These are phyloP conservation scores for Liquidambar formosana DNA, from an alignment of 164 flowering plant genomes.

Conservation along the genomic window DNA sequence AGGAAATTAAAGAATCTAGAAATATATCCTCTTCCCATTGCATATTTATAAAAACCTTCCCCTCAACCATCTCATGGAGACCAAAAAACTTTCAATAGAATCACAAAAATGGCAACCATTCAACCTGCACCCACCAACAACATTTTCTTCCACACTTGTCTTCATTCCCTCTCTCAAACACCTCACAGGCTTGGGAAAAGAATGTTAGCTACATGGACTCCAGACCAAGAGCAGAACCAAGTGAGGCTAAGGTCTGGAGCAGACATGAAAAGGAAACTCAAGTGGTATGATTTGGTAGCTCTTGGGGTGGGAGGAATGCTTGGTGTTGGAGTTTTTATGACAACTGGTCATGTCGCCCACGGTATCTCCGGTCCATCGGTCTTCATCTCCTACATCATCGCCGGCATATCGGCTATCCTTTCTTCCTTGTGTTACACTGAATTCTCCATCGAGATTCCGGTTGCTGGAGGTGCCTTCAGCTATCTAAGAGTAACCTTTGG, in stretches of 20 bases:
- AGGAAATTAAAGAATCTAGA: conserved; percentile 17
- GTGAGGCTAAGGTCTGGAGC: conserved; percentile 79
- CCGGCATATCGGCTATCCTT: conserved; percentile 85
- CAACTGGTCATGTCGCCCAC: conserved; percentile 71
- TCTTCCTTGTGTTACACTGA: conserved; percentile 95
- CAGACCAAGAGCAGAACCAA: conserved; percentile 73
- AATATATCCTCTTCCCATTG: conserved; percentile 11
- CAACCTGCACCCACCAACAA: conserved; percentile 17
- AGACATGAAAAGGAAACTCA: conserved; percentile 80
- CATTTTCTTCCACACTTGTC: conserved; percentile 29
- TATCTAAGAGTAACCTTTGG: conserved; percentile 88
- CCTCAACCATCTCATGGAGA: conserved; percentile 20
- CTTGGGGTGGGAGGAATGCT: conserved; percentile 96
- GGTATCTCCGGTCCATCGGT: conserved; percentile 76
- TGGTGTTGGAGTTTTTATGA: conserved; percentile 92
- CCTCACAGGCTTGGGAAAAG: conserved; percentile 67
- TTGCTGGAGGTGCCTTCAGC: conserved; percentile 97
- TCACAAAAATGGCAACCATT: conserved; percentile 30
- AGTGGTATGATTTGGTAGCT: conserved; percentile 76
- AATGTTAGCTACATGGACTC: conserved; percentile 75
- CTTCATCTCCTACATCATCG: conserved; percentile 70
- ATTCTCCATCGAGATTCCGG: conserved; percentile 82
- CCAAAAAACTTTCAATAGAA: conserved; percentile 12
- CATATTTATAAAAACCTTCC: conserved; percentile 25
- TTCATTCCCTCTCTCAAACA: conserved; percentile 57